Conservation (phyloP, 2,329 filamentous ascomycete genomes). For the Sporothrix globosa region DNA sequence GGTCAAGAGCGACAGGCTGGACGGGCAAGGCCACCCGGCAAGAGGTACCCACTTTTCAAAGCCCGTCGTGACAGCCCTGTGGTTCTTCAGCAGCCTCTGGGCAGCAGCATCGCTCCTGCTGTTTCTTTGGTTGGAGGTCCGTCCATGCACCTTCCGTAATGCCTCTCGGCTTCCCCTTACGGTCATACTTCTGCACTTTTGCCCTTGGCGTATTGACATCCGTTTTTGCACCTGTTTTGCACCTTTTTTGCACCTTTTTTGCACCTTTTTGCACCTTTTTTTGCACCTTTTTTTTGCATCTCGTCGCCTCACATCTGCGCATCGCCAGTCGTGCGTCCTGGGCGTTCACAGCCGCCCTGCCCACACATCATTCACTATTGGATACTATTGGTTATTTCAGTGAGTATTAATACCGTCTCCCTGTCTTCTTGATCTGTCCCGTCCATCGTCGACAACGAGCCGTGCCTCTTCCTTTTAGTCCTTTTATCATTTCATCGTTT, state of each 20-base stretch:
- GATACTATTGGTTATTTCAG: slow-evolving; percentile 1
- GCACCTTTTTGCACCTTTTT: background rate
- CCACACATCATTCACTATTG: background rate
- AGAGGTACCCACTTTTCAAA: slow-evolving; percentile 10
- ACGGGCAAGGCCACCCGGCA: too few species aligned
- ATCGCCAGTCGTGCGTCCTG: background rate
- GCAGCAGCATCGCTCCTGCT: slow-evolving; percentile 13
- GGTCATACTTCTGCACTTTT: background rate
- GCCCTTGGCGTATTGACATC: too few species aligned
- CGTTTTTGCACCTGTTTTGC: background rate
- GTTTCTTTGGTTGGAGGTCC: background rate
- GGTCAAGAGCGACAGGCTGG: too few species aligned
- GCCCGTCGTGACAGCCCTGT: slow-evolving; percentile 14
- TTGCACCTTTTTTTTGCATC: background rate
- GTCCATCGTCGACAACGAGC: background rate
- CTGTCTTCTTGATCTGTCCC: background rate
- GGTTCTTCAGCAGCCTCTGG: background rate
- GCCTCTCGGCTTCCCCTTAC: too few species aligned
- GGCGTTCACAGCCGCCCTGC: background rate
- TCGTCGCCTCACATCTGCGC: background rate
- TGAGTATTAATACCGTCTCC: background rate
- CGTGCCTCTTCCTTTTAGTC: too few species aligned
- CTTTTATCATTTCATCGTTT: too few species aligned
- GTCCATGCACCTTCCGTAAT: background rate
- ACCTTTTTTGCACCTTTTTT: background rate